Evolutionary conservation across 331 rosid genomes (phyloP), one percentile per base, ranked within the genome.

Genomic region (Quercus lobata): DNA sequence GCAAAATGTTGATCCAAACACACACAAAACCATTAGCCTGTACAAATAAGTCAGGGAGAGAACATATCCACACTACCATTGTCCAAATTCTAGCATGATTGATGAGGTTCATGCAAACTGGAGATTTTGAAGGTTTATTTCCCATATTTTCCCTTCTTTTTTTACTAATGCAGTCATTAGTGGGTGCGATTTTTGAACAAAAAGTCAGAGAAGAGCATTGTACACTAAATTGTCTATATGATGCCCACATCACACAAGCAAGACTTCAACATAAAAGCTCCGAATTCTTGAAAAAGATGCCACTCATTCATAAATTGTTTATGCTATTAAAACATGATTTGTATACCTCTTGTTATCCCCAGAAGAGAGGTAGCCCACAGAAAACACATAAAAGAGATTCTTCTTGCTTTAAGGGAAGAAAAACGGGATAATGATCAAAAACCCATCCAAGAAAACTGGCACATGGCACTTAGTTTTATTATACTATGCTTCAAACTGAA

Each of bases 371-470:
- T 19, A 81, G 73, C 72, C 73, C 74, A 17, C 25, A 53, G 68
- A 71, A 81, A 81, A 76, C 66, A 74, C 27, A 81, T 52, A 19
- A 72, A 71, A 71, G 52, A 81, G 56, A 69, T 54, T 69, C 12
- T 69, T 25, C 72, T 71, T 30, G 72, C 76, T 62, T 60, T 37
- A 19, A 73, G 34, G 57, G 19, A 22, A 34, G 75, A 2, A 17
- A 72, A 55, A 73, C 66, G 70, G 21, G 74, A 85, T 76, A 83
- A 57, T 80, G 71, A 71, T 79, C 69, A 74, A 73, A 77, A 79
- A 72, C 56, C 79, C 87, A 57, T 76, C 78, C 49, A 53, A 56
- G 61, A 81, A 73, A 66, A 56, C 72, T 14, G 77, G 21, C 78
- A 72, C 74, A 7, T 57, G 71, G 21, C 78, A 57, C 74, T 3